Conservation (phyloP, 179 eudicot genomes). For the Sideroxylon spinosum region DNA sequence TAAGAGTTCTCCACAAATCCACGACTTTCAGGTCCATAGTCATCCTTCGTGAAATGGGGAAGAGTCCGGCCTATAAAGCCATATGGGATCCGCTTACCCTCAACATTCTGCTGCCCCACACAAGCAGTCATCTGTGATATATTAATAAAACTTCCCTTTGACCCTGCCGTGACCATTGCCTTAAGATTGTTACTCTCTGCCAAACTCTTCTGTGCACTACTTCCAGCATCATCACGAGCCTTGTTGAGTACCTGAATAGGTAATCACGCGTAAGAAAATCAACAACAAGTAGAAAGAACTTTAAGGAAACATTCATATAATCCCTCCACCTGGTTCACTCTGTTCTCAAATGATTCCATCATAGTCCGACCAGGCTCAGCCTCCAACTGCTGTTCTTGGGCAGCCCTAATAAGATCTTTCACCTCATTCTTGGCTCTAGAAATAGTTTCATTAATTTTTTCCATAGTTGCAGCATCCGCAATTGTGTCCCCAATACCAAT, state of each 20-base stretch:
- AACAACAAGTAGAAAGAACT: not conserved
- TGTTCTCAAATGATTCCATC: conserved; percentile 98
- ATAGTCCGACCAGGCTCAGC: conserved; percentile 99
- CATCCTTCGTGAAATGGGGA: conserved; percentile 98
- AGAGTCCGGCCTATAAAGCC: conserved; percentile 84
- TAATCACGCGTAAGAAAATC: conserved; percentile 2
- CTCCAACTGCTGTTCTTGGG: conserved; percentile 80
- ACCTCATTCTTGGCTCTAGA: conserved; percentile 91
- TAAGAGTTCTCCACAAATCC: conserved; percentile 99
- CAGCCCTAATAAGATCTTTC: conserved; percentile 69
- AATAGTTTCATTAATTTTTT: conserved; percentile 81
- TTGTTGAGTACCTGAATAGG: conserved; percentile 76
- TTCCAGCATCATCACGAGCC: conserved; percentile 99
- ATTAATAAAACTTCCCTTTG: conserved; percentile 97
- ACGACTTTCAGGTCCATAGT: conserved; percentile 99
- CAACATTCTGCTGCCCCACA: conserved; percentile 99
- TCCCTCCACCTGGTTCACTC: conserved; percentile 82
- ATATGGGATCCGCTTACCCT: conserved; percentile 97
- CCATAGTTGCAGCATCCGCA: conserved; percentile 99
- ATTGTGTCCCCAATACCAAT: conserved; percentile 99
- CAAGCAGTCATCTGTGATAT: conserved; percentile 99
- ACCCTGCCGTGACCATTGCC: conserved; percentile 99
- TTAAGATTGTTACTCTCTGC: conserved; percentile 96
- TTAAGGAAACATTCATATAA: not conserved
- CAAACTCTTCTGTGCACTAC: conserved; percentile 94